Conservation (phyloP, 2,329 filamentous ascomycete species). For the Talaromyces funiculosus region DNA sequence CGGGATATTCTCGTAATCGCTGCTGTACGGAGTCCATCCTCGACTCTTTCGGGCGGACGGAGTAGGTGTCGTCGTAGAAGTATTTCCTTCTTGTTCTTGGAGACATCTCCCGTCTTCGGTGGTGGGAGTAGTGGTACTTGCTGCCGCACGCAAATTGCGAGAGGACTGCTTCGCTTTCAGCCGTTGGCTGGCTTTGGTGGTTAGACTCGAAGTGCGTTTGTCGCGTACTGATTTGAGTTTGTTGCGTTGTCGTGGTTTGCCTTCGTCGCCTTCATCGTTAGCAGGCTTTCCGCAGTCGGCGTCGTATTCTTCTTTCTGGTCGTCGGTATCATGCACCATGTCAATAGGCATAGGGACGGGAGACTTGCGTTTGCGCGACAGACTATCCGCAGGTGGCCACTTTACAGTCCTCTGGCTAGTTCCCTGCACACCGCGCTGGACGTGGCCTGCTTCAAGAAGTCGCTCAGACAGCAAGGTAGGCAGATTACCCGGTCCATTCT, state of each 20-base stretch:
- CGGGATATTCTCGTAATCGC: slow-evolving; percentile 30
- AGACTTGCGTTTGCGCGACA: slow-evolving; percentile 33
- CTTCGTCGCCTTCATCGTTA: background rate
- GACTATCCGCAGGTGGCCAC: slow-evolving; percentile 23
- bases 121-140: background rate
- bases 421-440: background rate
- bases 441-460: slow-evolving; percentile 27
- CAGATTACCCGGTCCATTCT: slow-evolving; percentile 40
- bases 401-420: slow-evolving; percentile 15
- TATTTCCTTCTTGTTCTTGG: slow-evolving; percentile 20
- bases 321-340: background rate
- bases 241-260: background rate
- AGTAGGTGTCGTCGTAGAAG: background rate
- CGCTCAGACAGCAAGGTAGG: slow-evolving; percentile 44
- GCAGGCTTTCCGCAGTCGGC: slow-evolving; percentile 9
- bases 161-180: slow-evolving; percentile 16
- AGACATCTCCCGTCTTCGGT: slow-evolving; percentile 13
- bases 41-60: background rate
- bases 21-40: slow-evolving; percentile 2
- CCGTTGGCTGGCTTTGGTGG: slow-evolving; percentile 14
- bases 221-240: slow-evolving; percentile 7
- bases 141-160: slow-evolving; percentile 10
- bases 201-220: slow-evolving; percentile 14
- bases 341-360: background rate
- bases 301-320: background rate